Percentiles rank a stretch among this genome's conserved stretches.
phyloP scores from a whole-genome alignment of 441 rosid species.

The Breynia disticha region DNA sequence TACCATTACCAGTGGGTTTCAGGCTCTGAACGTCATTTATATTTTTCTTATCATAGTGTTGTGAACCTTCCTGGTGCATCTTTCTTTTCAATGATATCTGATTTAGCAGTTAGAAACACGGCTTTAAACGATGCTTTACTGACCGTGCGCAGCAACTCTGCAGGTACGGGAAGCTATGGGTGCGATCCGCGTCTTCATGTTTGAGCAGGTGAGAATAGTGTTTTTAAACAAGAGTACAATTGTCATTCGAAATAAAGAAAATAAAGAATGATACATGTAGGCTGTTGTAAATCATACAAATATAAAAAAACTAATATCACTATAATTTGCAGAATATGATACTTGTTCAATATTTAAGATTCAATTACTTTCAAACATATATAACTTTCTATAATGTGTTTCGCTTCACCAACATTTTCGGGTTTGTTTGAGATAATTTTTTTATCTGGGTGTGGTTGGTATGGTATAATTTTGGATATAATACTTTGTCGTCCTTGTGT shows the following conservation, averaged over 20 bases:
- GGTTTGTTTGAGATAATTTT: no score
- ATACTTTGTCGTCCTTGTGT: no score
- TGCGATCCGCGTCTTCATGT: background rate
- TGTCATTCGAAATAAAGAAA: slow-evolving; percentile 14
- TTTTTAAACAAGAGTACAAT: background rate
- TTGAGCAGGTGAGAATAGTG: slow-evolving; percentile 1
- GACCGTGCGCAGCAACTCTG: background rate
- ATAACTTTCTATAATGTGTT: background rate
- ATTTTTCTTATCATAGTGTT: no score
- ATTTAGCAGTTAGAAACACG: no score
- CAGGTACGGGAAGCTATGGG: slow-evolving; percentile 1
- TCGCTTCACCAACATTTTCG: no score
- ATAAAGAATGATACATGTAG: background rate
- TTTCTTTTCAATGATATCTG: no score
- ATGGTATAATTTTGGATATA: no score
- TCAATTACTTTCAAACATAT: background rate
- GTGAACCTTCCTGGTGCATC: no score
- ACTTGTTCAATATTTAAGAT: background rate
- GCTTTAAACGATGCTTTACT: no score
- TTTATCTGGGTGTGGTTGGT: no score
- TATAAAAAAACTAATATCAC: background rate
- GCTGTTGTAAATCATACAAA: slow-evolving; percentile 17
- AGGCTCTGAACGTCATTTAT: no score
- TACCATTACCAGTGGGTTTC: no score
- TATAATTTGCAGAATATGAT: background rate